Evolutionary conservation across 257 asterid genomes (phyloP), one percentile per base, ranked within the genome.

Genomic region (Solanum sitiens): DNA sequence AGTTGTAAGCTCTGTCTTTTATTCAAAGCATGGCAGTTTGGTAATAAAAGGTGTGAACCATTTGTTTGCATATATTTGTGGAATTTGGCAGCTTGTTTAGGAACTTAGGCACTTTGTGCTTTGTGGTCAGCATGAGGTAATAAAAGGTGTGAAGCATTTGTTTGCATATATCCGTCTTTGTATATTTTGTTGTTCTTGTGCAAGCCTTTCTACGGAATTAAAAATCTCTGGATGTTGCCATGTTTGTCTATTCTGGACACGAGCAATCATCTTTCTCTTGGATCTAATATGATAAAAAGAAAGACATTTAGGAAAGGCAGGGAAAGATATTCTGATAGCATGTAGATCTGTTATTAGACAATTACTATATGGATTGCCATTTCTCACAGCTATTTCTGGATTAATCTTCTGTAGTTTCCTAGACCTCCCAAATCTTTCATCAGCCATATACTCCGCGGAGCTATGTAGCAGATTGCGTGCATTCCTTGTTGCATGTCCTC

Each of bases 401-500:
- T 88, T 39, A 82, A 30, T 53, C 83, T 89, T 86, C 2, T 90
- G 87, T 92, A 97, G 99, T 90, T 97, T 95, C 87, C 35, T 97
- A 83, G 99, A 97, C 93, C 99, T 97, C 75, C 99, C 99, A 76
- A 94, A 94, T 88, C 98, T 95, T 70, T 92, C 98, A 14, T 87
- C 98, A 27, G 89, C 98, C 42, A 95, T 97, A 93, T 97, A 97
- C 91, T 94, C 98, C 88, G 87, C 94, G 7, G 99, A 95, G 91
- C 97, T 97, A 72, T 90, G 86, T 88, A 91, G 88, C 88, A 92
- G 99, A 92, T 87, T 97, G 89, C 93, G 95, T 68, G 91, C 94
- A 35, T 97, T 97, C 86, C 99, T 97, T 20, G 87, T 94, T 84
- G 91, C 99, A 68, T 95, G 98, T 87, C 98, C 98, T 90, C 99